Conservation (phyloP, 2,329 filamentous ascomycete species). For the Epichloe festucae region DNA sequence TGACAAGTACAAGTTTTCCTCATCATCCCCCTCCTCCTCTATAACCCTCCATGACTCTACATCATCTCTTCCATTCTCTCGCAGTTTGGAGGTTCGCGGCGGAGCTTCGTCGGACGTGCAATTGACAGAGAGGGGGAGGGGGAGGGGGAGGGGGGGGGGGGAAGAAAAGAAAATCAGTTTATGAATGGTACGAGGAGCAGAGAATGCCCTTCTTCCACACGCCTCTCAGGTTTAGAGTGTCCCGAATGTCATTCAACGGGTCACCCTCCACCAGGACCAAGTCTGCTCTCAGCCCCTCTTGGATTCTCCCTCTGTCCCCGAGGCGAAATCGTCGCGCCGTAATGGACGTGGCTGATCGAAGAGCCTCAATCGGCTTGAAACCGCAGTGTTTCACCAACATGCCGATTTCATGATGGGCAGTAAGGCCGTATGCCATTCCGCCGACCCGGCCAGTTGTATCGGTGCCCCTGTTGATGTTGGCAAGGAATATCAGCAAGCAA, state of each 20-base stretch:
- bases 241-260: conserved; percentile 3
- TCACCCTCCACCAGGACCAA: conserved; percentile 9
- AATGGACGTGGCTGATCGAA: conserved; percentile 8
- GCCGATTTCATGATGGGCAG: conserved; percentile 9
- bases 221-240: conserved; percentile 4
- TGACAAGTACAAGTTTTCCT: too few relatives aligned
- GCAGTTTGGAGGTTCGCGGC: too few relatives aligned
- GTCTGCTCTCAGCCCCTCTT: conserved; percentile 6
- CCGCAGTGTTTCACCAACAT: conserved; percentile 8
- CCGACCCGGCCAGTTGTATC: conserved; percentile 7
- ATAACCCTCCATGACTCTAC: too few relatives aligned
- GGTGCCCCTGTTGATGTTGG: conserved; percentile 5
- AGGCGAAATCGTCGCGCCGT: conserved; percentile 7
- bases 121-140: too few relatives aligned
- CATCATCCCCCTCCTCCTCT: too few relatives aligned
- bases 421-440: conserved; percentile 7
- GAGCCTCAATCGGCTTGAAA: conserved; percentile 7
- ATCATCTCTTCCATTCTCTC: too few relatives aligned
- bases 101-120: too few relatives aligned
- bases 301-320: conserved; percentile 7
- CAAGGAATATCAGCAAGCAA: background rate
- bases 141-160: too few relatives aligned
- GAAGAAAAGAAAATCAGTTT: background rate
- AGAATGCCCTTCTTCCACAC: conserved; percentile 9
- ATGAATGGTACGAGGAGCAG: conserved; percentile 2